Conservation (phyloP, 495 filamentous ascomycete genomes). For the Talaromyces liani region DNA sequence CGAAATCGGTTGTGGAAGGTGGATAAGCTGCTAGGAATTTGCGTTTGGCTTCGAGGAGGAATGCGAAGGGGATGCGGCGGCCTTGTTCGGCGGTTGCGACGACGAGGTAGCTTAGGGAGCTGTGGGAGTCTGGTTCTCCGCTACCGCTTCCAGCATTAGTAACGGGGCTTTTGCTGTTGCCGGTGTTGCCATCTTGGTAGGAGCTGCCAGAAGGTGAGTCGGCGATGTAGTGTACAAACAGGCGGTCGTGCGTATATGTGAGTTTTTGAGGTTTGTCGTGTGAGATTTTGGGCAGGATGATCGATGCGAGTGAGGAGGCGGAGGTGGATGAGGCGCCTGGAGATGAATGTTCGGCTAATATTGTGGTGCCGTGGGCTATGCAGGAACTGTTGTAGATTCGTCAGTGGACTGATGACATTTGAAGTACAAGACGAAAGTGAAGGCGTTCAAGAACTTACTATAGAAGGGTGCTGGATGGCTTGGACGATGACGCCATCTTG, state of each 20-base stretch:
- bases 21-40: constrained; percentile 73
- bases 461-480: constrained; percentile 64
- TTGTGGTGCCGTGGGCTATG: constrained; percentile 84
- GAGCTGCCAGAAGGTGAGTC: constrained; percentile 61
- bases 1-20: constrained; percentile 64
- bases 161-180: neutral
- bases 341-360: constrained; percentile 84
- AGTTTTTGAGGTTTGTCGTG: constrained; percentile 78
- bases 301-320: constrained; percentile 76
- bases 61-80: constrained; percentile 87
- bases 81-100: constrained; percentile 70
- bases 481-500: constrained; percentile 75
- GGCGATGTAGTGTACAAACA: constrained; percentile 95
- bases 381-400: constrained; percentile 54
- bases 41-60: constrained; percentile 83
- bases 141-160: constrained; percentile 9
- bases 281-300: constrained; percentile 92
- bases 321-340: constrained; percentile 61
- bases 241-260: constrained; percentile 82
- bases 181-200: constrained; percentile 15
- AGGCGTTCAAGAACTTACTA: constrained; percentile 48
- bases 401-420: neutral
- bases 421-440: neutral
- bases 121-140: constrained; percentile 40
- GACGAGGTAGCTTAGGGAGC: constrained; percentile 79